Conservation (phyloP, 768 basidiomycete species). For the Stropharia rugosoannulata region DNA sequence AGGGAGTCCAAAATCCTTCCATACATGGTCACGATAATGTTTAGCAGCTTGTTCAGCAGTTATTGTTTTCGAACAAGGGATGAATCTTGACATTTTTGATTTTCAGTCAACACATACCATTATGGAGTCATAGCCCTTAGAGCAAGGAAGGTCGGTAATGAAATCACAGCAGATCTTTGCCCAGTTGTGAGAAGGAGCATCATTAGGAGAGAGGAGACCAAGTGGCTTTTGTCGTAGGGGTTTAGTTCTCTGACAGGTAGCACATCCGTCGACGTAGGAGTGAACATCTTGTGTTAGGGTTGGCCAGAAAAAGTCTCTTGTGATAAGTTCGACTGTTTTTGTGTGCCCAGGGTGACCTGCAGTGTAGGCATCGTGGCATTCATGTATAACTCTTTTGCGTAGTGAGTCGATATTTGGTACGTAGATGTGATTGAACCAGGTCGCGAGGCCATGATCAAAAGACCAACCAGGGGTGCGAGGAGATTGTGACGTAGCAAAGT, state of each 20-base stretch:
- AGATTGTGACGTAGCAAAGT: too few species aligned
- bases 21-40: too few species aligned
- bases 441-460: neutral
- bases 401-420: neutral
- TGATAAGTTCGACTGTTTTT: constrained; percentile 30
- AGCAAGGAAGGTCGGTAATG: too few species aligned
- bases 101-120: too few species aligned
- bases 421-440: neutral
- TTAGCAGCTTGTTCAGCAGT: too few species aligned
- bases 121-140: too few species aligned
- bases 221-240: constrained; percentile 23
- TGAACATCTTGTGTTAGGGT: constrained; percentile 12
- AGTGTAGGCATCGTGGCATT: constrained; percentile 11
- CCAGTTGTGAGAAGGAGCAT: too few species aligned
- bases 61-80: too few species aligned
- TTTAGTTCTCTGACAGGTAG: constrained; percentile 29
- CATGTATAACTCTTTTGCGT: neutral
- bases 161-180: too few species aligned
- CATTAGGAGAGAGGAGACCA: constrained; percentile 18
- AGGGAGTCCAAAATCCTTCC: too few species aligned
- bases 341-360: constrained; percentile 32
- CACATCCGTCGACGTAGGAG: constrained; percentile 26
- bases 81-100: too few species aligned
- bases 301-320: constrained; percentile 25
- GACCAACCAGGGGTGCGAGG: neutral